A percentile compares a stretch with the other conserved stretches of the same genome.
phyloP scores from a whole-genome alignment of 2,329 filamentous ascomycete species.

The Aspergillus terreus region DNA sequence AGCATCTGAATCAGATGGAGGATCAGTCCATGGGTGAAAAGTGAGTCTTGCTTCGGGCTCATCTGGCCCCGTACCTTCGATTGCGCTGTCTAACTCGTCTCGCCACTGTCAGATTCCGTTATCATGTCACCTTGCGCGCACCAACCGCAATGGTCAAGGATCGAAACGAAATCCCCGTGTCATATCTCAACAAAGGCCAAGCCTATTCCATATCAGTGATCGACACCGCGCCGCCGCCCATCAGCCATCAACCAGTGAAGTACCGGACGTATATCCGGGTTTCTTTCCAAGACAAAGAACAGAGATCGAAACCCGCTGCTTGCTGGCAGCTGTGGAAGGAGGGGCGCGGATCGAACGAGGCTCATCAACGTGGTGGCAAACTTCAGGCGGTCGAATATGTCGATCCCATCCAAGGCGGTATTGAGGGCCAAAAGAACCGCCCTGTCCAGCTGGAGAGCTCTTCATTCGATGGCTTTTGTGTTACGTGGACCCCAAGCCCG shows the following conservation, averaged over 20 bases:
- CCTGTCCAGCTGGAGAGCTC: conserved; percentile 68
- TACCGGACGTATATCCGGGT: conserved; percentile 93
- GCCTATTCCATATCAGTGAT: conserved; percentile 82
- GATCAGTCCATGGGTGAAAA: conserved; percentile 50
- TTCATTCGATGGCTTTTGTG: conserved; percentile 91
- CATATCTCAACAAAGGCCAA: conserved; percentile 96
- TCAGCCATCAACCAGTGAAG: conserved; percentile 58
- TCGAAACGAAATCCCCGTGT: conserved; percentile 87
- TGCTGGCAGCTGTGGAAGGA: conserved; percentile 97
- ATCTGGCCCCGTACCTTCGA: too few relatives aligned
- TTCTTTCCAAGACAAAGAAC: conserved; percentile 94
- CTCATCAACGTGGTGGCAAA: conserved; percentile 87
- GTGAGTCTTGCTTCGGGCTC: conserved; percentile 18
- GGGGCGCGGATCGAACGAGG: conserved; percentile 90
- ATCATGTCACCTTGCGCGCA: conserved; percentile 83
- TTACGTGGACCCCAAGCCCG: conserved; percentile 75
- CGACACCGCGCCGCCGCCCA: conserved; percentile 66
- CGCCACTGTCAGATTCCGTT: conserved; percentile 63
- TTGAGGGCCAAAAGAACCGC: conserved; percentile 54
- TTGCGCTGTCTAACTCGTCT: too few relatives aligned
- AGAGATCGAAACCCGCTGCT: conserved; percentile 73
- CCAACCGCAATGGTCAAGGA: conserved; percentile 92
- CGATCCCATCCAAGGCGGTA: conserved; percentile 57
- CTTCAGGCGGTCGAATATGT: conserved; percentile 95
- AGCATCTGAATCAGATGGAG: conserved; percentile 24